Evolutionary conservation across 2,329 filamentous ascomycete genomes (phyloP), one percentile per base, ranked within the genome.

Genomic region (Monascus ruber): DNA sequence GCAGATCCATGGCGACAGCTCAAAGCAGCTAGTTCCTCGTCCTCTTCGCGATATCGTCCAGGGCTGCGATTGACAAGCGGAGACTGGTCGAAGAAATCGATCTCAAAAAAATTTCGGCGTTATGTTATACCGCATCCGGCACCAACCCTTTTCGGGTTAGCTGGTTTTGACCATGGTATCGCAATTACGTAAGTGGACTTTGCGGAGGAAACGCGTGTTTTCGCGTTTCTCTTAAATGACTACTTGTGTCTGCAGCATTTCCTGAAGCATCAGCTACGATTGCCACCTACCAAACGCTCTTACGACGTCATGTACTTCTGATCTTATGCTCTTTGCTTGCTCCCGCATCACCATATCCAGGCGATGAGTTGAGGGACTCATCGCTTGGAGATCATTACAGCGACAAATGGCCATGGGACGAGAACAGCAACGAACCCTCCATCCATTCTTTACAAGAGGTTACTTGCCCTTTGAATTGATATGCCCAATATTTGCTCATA

Each of bases 371-470:
- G 17, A 47, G 48, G 36, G 35, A 36, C 44, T 44, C 42, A 47
- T 51, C 50, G 37, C 33, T 54, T 58, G 51, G 49, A 48, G 43
- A 47, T 50, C 44, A 45, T 49, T 42, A 40, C 50, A 45, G 42
- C 43, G 45, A 51, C 46, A 42, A 39, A 56, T 55, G 57, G 62
- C 54, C 45, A 65, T 65, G 60, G 60, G 52, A 47, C 58, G 58
- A 40, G 49, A 53, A 47, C 58, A 60, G 44, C 57, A 60, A 47
- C 59, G 53, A 36, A 54, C 53, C 36, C 52, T 66, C 40, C 61
- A 65, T 48, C 62, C 63, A 24, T 66, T 66, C 42, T 65, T 66
- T 43, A 51, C 49, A 44, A 58, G 57, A 58, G 58, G 65, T 66
- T 39, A 47, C 46, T 43, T 35, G 24, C 29, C 36, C 38, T 32